Evolutionary conservation across 352 stramenopile species (phyloP).

Genomic region (Phytophthora sojae): DNA sequence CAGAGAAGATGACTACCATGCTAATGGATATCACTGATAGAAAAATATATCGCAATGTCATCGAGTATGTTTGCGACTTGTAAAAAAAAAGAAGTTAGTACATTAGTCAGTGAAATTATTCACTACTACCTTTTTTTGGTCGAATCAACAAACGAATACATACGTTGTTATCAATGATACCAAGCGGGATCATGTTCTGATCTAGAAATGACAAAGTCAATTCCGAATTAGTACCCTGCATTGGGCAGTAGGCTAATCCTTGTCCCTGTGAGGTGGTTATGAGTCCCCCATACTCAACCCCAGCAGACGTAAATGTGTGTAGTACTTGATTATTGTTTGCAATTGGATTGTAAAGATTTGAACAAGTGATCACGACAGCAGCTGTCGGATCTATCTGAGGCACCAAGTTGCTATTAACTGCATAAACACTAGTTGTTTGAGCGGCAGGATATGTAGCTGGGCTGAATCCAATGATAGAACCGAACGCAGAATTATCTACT

Average conservation of each 20-base stretch:
- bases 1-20: slow-evolving; percentile 13
- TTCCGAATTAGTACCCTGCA: background rate
- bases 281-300: slow-evolving; percentile 7
- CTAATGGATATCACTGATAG: slow-evolving; percentile 29
- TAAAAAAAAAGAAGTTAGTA: too few species aligned
- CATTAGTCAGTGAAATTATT: too few species aligned
- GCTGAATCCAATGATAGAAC: slow-evolving; percentile 16
- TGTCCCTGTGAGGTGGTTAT: background rate
- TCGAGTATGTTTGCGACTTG: slow-evolving; percentile 20
- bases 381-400: slow-evolving; percentile 22
- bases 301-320: slow-evolving; percentile 22
- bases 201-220: too few species aligned
- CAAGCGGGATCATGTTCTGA: background rate
- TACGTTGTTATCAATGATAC: slow-evolving; percentile 21
- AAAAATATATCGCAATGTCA: slow-evolving; percentile 24
- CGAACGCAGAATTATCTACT: background rate
- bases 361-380: slow-evolving; percentile 7
- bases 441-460: slow-evolving; percentile 8
- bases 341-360: slow-evolving; percentile 31
- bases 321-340: slow-evolving; percentile 33
- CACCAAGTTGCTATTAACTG: slow-evolving; percentile 23
- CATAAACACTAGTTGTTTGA: slow-evolving; percentile 10
- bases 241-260: background rate
- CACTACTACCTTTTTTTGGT: slow-evolving; percentile 25
- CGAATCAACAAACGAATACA: slow-evolving; percentile 28